Conservation (phyloP, 352 stramenopile species). For the Phytophthora fragariae region DNA sequence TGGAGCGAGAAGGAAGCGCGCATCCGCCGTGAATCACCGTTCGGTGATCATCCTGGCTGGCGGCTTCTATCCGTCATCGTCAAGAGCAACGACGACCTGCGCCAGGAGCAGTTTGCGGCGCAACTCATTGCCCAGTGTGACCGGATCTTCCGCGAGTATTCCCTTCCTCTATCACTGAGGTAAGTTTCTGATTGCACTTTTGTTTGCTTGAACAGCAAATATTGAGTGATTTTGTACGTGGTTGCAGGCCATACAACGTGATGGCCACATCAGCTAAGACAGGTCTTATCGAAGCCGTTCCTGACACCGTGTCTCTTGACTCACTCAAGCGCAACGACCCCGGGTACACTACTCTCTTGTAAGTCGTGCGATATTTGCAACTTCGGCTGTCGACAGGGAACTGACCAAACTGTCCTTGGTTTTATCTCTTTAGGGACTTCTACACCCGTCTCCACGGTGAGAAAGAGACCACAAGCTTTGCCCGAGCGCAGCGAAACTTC, state of each 20-base stretch:
- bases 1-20: conserved; percentile 83
- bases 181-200: conserved; percentile 26
- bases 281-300: conserved; percentile 96
- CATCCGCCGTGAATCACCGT: conserved; percentile 63
- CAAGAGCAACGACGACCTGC: conserved; percentile 98
- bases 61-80: conserved; percentile 94
- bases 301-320: conserved; percentile 97
- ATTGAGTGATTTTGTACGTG: not conserved
- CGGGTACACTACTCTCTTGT: conserved; percentile 90
- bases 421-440: conserved; percentile 87
- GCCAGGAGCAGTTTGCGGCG: conserved; percentile 98
- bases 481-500: conserved; percentile 89
- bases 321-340: conserved; percentile 94
- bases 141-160: conserved; percentile 95
- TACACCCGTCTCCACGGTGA: conserved; percentile 93
- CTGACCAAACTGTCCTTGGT: conserved; percentile 3
- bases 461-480: conserved; percentile 75
- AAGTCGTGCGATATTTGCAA: conserved; percentile 52
- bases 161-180: conserved; percentile 92
- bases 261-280: conserved; percentile 94
- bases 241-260: conserved; percentile 95
- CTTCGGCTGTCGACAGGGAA: not conserved
- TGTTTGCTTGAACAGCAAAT: conserved; percentile 43
- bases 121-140: conserved; percentile 97
- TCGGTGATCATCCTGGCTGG: conserved; percentile 66